Percentiles rank a stretch among this genome's conserved stretches.
phyloP scores from a whole-genome alignment of 2,329 filamentous ascomycete genomes.

The Fusarium bulbicola region DNA sequence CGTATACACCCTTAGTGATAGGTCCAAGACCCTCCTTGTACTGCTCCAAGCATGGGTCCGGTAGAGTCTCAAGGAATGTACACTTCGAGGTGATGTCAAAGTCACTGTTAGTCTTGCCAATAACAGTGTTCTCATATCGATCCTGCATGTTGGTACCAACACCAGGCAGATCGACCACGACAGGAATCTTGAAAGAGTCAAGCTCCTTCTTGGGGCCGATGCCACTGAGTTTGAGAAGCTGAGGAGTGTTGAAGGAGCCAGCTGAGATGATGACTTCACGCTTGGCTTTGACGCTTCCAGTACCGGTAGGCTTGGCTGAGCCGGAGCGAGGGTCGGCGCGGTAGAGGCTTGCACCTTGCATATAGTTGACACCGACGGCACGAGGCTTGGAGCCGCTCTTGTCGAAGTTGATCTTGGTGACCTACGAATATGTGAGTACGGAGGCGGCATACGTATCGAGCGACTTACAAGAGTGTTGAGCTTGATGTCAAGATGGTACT shows the following conservation, averaged over 20 bases:
- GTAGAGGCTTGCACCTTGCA: conserved; percentile 41
- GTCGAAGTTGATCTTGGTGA: conserved; percentile 51
- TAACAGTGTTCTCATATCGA: conserved; percentile 52
- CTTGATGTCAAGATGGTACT: conserved; percentile 43
- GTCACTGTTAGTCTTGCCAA: conserved; percentile 31
- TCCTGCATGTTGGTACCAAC: conserved; percentile 69
- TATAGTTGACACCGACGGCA: conserved; percentile 47
- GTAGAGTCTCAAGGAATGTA: conserved; percentile 27
- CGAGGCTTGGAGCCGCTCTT: conserved; percentile 40
- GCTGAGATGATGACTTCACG: conserved; percentile 58
- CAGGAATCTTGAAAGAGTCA: conserved; percentile 45
- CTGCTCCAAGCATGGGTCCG: conserved; percentile 33
- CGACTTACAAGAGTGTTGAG: conserved; percentile 34
- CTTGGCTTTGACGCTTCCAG: conserved; percentile 26
- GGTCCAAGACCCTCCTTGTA: conserved; percentile 24
- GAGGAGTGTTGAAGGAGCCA: conserved; percentile 60
- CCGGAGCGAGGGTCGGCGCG: conserved; percentile 37
- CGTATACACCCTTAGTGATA: conserved; percentile 44
- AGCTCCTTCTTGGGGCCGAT: conserved; percentile 40
- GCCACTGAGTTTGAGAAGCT: conserved; percentile 61
- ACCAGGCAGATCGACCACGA: conserved; percentile 55
- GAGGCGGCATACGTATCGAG: rapidly evolving
- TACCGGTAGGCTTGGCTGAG: conserved; percentile 6
- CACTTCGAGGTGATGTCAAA: conserved; percentile 35
- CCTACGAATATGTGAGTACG: neutral